Base-by-base conservation (phyloP, 164 flowering plant species). In the Cinnamomum chago region DNA sequence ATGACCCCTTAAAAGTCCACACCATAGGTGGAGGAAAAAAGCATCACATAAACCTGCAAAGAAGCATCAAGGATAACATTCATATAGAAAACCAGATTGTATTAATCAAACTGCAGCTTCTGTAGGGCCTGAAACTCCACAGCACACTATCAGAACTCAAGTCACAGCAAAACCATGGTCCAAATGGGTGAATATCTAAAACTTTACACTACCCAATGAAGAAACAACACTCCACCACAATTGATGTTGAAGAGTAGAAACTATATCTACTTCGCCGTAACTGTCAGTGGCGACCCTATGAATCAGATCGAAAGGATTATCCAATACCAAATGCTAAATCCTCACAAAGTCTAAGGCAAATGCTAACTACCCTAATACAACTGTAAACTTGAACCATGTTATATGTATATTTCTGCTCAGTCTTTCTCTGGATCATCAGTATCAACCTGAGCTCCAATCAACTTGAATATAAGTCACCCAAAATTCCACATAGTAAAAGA, bases 381-480 rank as follows among this genome's bases (percentile, higher is more conserved):
- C 50, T 74, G 66, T 72, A 76, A 65, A 74, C 24, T 23, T 55
- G 50, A 50, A 70, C 60, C 72, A 67, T 70, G 55, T 73, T 18
- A 40, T 60, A 9, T 58, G 28, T 79, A 79, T 77, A 72, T 67
- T 50, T 70, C 65, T 55, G 70, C 62, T 40, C 65, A 73, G 58
- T 11, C n/a, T 74, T 78, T 68, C 75, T 69, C 76, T 70, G 77
- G 24, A 75, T 83, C 17, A 79, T 77, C 75, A 52, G 69, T 77
- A 50, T 66, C 69, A 33, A 67, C 18, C 17, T 67, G 69, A 67
- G 28, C 7, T 30, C n/a, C 20, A 30, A 30, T 4, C 20, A 30
- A 35, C 69, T 67, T 35, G 9, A 64, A 64, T 64, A 17, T 22
- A 24, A 60, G 62, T 65, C 47, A 30, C 67, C 47, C 67, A 35